Base-by-base conservation (phyloP, 1,139 yeast genomes). In the Protomyces pachydermus region DNA sequence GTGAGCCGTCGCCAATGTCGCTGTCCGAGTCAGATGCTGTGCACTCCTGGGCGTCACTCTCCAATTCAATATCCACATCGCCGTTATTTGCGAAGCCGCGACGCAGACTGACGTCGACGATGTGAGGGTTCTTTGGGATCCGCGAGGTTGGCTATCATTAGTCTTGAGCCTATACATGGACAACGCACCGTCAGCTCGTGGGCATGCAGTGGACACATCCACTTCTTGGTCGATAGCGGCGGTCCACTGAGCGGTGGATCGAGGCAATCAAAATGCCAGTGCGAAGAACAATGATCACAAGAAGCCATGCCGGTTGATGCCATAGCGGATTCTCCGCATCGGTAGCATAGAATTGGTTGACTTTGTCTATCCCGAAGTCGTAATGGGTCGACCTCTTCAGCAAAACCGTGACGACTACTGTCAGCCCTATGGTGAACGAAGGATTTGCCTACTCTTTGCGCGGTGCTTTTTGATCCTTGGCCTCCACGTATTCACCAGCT, bases 171-270 rank as follows among this genome's bases (percentile, higher is more conserved):
- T 14, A 37, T 23, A 35, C 4, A 25, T 18, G 20, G 9, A 14
- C 16, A 3, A 55, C 77, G 73, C 2, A 81, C 81, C 3, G 83
- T 71, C 8, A 86, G 76, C 57, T 81, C 80, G 56, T 84, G 89
- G 14, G 84, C 82, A 75, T 93, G 98, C 70, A 88, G 85, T 0
- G 98, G 98, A 73, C 98, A 93, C 75, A 84, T 85, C 98, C 98
- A 93, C 72, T 88, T 88, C 52, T 82, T 80, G 1, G 96, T 95
- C 51, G 90, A 75, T 28, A 88, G 84, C 71, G 90, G 89, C n/a
- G 87, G 83, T 6, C 86, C 80, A 25, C 88, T 81, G 71, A 89
- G 76, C 1, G 97, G 96, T 9, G 89, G 88, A 54, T 81, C 80
- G 12, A 93, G 75, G 74, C 98, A 93, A 75, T 93, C 98, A 56